Conservation (phyloP, 371 early-diverging fungal species). For the Aphelidium insulamus region DNA sequence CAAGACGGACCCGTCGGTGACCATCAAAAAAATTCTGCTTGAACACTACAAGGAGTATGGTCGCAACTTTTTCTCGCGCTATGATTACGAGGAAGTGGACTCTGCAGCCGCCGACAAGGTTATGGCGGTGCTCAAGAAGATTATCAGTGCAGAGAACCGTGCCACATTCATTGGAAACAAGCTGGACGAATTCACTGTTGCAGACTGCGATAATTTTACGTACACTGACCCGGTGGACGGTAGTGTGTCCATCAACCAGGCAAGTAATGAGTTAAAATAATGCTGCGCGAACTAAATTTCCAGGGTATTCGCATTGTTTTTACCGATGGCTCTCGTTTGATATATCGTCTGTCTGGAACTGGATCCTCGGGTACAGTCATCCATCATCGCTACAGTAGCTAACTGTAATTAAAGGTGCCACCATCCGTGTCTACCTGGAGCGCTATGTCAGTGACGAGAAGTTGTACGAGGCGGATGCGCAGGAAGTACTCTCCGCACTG, state of each 20-base stretch:
- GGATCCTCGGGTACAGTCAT: too few species aligned
- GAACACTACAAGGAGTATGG: conserved; percentile 64
- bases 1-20: conserved; percentile 13
- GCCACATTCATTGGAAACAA: conserved; percentile 27
- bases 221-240: conserved; percentile 86
- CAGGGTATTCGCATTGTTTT: conserved; percentile 75
- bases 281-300: not conserved
- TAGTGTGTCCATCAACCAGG: conserved; percentile 61
- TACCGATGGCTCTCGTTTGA: conserved; percentile 65
- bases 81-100: conserved; percentile 92
- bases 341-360: conserved; percentile 82
- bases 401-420: conserved; percentile 93
- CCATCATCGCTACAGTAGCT: too few species aligned
- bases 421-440: conserved; percentile 86
- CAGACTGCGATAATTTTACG: conserved; percentile 60
- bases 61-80: conserved; percentile 89
- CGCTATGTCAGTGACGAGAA: conserved; percentile 45
- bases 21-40: conserved; percentile 52
- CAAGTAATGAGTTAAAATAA: conserved; percentile 2
- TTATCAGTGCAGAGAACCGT: conserved; percentile 10
- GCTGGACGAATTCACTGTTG: conserved; percentile 37
- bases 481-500: conserved; percentile 63
- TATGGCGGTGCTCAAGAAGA: conserved; percentile 38
- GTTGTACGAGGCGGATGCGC: conserved; percentile 40
- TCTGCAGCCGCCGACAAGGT: conserved; percentile 49